A percentile compares a stretch with the other conserved stretches of the same genome.
These are phyloP conservation scores for Ceratocystis cacaofunesta DNA, from an alignment of 2,329 filamentous ascomycete species.

Conservation along the genomic window DNA sequence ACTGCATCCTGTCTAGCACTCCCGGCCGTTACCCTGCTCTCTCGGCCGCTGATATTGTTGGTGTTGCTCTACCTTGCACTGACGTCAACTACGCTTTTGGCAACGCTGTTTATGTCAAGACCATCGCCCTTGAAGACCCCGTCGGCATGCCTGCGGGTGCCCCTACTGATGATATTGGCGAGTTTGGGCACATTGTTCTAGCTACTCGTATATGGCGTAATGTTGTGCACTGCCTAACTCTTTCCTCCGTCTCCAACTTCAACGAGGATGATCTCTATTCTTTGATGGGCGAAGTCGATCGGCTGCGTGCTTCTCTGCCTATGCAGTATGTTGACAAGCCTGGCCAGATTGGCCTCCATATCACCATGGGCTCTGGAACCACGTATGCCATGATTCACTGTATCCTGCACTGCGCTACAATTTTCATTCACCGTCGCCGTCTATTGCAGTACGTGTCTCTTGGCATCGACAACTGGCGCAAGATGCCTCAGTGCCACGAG, in stretches of 20 bases:
- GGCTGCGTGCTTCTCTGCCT: constrained; percentile 38
- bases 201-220: constrained; percentile 48
- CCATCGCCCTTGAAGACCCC: constrained; percentile 31
- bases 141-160: constrained; percentile 26
- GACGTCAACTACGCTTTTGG: constrained; percentile 50
- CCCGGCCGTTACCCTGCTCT: constrained; percentile 44
- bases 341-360: constrained; percentile 45
- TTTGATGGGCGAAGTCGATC: constrained; percentile 40
- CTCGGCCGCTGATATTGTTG: constrained; percentile 38
- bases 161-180: constrained; percentile 38
- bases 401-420: constrained; percentile 44
- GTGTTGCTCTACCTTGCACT: constrained; percentile 42
- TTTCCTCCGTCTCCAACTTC: constrained; percentile 36
- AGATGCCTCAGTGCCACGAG: constrained; percentile 35
- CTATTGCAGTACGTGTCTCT: constrained; percentile 43
- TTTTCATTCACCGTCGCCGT: constrained; percentile 45
- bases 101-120: constrained; percentile 43
- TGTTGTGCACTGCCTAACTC: constrained; percentile 46
- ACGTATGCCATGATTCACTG: constrained; percentile 50
- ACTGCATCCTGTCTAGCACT: constrained; percentile 47
- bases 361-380: constrained; percentile 49
- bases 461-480: constrained; percentile 38
- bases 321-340: constrained; percentile 48
- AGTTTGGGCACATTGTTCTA: constrained; percentile 47
- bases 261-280: constrained; percentile 37